phyloP scores from a whole-genome alignment of 2,329 filamentous ascomycete genomes.

The Aspergillus aculeatinus region DNA sequence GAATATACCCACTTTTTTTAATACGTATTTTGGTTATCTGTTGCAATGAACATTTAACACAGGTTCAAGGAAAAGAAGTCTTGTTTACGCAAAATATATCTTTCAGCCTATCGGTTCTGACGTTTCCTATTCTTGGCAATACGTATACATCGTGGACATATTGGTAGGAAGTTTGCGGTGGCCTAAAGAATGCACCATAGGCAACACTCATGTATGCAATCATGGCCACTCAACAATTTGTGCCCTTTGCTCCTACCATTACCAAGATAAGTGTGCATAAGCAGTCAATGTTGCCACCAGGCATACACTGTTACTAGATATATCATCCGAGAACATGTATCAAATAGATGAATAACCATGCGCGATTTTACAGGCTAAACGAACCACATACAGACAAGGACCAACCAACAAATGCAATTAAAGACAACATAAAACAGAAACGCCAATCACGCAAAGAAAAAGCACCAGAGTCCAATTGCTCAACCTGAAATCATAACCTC shows the following conservation, averaged over 20 bases:
- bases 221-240: no score
- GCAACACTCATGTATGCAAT: no score
- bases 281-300: no score
- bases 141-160: not conserved
- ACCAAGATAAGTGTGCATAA: no score
- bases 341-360: not conserved
- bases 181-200: no score
- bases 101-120: not conserved
- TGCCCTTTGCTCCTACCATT: no score
- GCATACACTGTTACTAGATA: not conserved
- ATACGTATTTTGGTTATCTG: not conserved
- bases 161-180: not conserved
- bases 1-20: not conserved
- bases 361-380: not conserved
- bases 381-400: not conserved
- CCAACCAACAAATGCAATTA: not conserved
- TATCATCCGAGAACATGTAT: not conserved
- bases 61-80: no score
- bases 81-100: not conserved
- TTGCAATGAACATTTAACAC: not conserved
- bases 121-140: not conserved
- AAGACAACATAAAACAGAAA: not conserved
- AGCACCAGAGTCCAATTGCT: not conserved
- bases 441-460: not conserved
- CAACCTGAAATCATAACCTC: not conserved